phyloP scores from a whole-genome alignment of 768 basidiomycete species.

The Gymnopilus dilepis region DNA sequence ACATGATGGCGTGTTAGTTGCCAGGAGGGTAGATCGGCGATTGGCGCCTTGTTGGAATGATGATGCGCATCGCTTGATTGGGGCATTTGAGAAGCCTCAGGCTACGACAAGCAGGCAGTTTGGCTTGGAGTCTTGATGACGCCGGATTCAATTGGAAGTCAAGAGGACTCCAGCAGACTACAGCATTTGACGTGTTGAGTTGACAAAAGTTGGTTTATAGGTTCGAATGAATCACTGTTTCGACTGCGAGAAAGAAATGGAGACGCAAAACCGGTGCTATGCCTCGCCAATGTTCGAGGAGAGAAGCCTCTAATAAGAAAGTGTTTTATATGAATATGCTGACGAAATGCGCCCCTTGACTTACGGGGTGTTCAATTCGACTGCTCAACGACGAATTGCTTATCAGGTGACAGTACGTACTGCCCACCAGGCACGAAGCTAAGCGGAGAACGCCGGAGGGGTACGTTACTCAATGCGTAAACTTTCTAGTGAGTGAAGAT shows the following conservation, averaged over 20 bases:
- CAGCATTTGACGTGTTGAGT: not conserved
- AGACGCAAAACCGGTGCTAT: not conserved
- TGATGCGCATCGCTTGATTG: not conserved
- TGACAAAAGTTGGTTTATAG: not conserved
- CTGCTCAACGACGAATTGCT: not conserved
- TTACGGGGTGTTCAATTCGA: not conserved
- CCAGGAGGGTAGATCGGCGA: constrained; percentile 23
- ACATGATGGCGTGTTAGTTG: constrained; percentile 10
- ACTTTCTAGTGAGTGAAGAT: not conserved
- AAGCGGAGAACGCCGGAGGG: constrained; percentile 13
- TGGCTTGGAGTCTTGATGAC: not conserved
- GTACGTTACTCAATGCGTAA: not conserved
- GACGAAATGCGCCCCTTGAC: not conserved
- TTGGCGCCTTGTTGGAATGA: constrained; percentile 22
- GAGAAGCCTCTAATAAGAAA: too few species aligned
- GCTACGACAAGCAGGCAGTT: not conserved
- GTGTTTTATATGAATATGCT: not conserved
- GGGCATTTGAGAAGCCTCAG: not conserved
- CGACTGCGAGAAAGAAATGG: not conserved
- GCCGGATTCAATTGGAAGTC: not conserved
- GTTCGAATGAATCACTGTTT: not conserved
- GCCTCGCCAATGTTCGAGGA: not conserved
- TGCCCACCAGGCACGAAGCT: constrained; percentile 3
- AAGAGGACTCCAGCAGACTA: not conserved
- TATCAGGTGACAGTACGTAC: constrained; percentile 14